These are phyloP conservation scores for Thraustochytrium aureum DNA, from an alignment of 352 stramenopile species.

Conservation along the genomic window DNA sequence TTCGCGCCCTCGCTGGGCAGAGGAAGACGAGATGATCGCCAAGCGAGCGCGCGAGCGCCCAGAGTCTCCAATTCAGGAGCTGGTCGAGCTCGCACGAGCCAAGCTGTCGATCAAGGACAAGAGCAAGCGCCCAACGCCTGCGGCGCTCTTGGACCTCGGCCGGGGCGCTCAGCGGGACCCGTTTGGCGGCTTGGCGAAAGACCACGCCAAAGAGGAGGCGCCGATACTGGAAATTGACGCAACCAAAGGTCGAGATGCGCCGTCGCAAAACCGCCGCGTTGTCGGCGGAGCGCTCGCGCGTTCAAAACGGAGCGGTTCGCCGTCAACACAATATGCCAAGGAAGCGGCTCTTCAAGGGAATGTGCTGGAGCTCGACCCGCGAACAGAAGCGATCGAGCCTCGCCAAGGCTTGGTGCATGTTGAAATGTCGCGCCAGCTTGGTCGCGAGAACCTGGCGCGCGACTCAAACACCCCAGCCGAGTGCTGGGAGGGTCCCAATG, in stretches of 20 bases:
- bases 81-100: background rate
- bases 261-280: background rate
- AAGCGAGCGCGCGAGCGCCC: background rate
- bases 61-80: background rate
- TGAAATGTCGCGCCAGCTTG: background rate
- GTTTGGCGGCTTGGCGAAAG: background rate
- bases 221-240: background rate
- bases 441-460: background rate
- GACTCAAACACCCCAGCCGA: background rate
- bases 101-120: constrained; percentile 1
- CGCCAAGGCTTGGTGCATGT: constrained; percentile 1
- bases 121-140: background rate
- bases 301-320: background rate
- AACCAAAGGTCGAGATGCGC: background rate
- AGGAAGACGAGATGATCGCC: background rate
- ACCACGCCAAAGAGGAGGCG: background rate
- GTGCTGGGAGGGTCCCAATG: too few relatives aligned
- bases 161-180: too few relatives aligned
- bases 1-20: background rate
- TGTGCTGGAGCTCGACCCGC: background rate
- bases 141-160: too few relatives aligned
- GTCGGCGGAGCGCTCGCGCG: background rate
- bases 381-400: background rate
- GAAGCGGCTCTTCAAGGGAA: background rate
- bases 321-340: background rate